Conservation (phyloP, 108 stramenopile genomes). For the Skeletonema potamos region DNA sequence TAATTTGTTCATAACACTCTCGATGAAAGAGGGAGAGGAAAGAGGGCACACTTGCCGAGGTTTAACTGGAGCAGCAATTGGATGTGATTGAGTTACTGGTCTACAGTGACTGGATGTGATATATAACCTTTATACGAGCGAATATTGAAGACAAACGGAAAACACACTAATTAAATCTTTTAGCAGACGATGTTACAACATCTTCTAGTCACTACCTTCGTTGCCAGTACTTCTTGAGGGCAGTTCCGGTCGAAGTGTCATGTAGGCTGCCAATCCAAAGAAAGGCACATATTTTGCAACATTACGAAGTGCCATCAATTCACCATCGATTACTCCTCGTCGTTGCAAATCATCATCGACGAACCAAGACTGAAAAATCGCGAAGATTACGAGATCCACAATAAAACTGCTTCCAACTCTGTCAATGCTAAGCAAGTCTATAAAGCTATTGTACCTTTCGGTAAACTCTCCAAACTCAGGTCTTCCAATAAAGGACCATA, state of each 20-base stretch:
- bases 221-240: neutral
- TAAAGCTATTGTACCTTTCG: slow-evolving; percentile 47
- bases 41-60: too few species aligned
- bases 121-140: neutral
- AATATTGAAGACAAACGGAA: neutral
- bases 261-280: slow-evolving; percentile 74
- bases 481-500: slow-evolving; percentile 66
- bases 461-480: slow-evolving; percentile 49
- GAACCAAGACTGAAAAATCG: slow-evolving; percentile 79
- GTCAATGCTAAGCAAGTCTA: slow-evolving; percentile 69
- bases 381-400: slow-evolving; percentile 80
- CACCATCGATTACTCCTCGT: slow-evolving; percentile 43
- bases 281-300: slow-evolving; percentile 74
- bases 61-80: too few species aligned
- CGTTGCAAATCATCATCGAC: slow-evolving; percentile 78
- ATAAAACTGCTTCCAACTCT: slow-evolving; percentile 76
- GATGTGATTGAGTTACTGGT: neutral
- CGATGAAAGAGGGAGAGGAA: too few species aligned
- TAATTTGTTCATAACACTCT: too few species aligned
- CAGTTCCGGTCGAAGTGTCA: slow-evolving; percentile 53
- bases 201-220: neutral
- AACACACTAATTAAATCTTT: neutral
- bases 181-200: neutral
- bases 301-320: slow-evolving; percentile 19
- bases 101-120: neutral